These are phyloP conservation scores for Pseudogymnoascus sp. DNA, from an alignment of 2,329 filamentous ascomycete species.

Conservation along the genomic window DNA sequence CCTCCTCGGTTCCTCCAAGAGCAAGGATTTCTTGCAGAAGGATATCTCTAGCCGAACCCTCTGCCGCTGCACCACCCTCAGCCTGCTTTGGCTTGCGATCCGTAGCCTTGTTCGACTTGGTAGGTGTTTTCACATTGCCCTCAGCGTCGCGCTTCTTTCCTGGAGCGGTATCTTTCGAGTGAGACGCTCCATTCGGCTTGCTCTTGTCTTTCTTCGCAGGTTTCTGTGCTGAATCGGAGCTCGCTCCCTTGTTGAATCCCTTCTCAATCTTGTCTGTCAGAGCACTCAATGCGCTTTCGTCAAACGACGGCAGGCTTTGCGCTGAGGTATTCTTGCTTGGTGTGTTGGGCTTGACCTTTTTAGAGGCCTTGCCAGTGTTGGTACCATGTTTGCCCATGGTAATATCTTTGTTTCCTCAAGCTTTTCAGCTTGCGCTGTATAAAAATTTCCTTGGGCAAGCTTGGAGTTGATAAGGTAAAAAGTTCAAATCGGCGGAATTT, in stretches of 20 bases:
- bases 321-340: slow-evolving; percentile 19
- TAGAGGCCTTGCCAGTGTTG: slow-evolving; percentile 15
- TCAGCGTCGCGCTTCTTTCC: slow-evolving; percentile 27
- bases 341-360: slow-evolving; percentile 21
- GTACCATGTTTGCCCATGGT: slow-evolving; percentile 29
- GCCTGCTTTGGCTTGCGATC: slow-evolving; percentile 12
- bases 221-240: slow-evolving; percentile 20
- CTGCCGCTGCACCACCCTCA: slow-evolving; percentile 13
- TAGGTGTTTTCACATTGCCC: slow-evolving; percentile 25
- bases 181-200: slow-evolving; percentile 33
- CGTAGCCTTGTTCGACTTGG: slow-evolving; percentile 18
- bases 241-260: slow-evolving; percentile 35
- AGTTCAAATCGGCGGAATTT: slow-evolving; percentile 13
- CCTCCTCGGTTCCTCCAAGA: slow-evolving; percentile 58
- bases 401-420: background rate
- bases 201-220: slow-evolving; percentile 35
- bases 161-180: slow-evolving; percentile 26
- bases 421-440: slow-evolving; percentile 5
- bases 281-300: slow-evolving; percentile 44
- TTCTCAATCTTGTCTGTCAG: slow-evolving; percentile 52
- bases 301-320: slow-evolving; percentile 35
- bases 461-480: slow-evolving; percentile 10
- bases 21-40: slow-evolving; percentile 58
- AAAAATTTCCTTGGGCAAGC: slow-evolving; percentile 8
- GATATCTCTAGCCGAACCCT: slow-evolving; percentile 24